Percentiles rank a stretch among this genome's conserved stretches.
Evolutionary conservation across 2,329 filamentous ascomycete genomes (phyloP).

Genomic region (Fusarium compactum): DNA sequence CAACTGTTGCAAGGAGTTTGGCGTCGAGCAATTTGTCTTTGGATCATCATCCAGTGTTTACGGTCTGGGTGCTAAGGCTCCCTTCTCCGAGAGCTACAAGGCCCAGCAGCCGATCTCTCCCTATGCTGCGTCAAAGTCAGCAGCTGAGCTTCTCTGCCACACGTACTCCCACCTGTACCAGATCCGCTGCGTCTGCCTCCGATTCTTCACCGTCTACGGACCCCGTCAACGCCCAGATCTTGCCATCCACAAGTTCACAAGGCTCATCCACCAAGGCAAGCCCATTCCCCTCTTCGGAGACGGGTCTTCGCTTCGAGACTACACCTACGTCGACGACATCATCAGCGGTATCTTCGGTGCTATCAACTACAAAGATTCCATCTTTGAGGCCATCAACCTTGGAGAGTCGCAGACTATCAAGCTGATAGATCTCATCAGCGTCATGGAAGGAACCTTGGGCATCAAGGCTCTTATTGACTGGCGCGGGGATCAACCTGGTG

Average conservation of each 20-base stretch:
- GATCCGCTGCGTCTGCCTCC: slow-evolving; percentile 19
- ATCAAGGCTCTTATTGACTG: slow-evolving; percentile 5
- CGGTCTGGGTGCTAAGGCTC: slow-evolving; percentile 8
- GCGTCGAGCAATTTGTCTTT: slow-evolving; percentile 12
- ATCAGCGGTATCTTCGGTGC: slow-evolving; percentile 8
- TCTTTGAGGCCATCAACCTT: slow-evolving; percentile 15
- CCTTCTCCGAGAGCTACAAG: slow-evolving; percentile 12
- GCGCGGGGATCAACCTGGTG: slow-evolving; percentile 8
- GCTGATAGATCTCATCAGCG: slow-evolving; percentile 2
- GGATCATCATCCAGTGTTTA: slow-evolving; percentile 21
- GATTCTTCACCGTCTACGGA: slow-evolving; percentile 22
- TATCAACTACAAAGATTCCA: not conserved
- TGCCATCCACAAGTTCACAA: slow-evolving; percentile 19
- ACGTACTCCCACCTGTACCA: slow-evolving; percentile 14
- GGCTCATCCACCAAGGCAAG: slow-evolving; percentile 18
- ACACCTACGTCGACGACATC: slow-evolving; percentile 18
- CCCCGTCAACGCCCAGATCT: slow-evolving; percentile 18
- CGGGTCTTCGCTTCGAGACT: not conserved
- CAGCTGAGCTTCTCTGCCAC: slow-evolving; percentile 7
- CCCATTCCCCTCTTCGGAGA: slow-evolving; percentile 15
- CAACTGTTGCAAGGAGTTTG: slow-evolving; percentile 13
- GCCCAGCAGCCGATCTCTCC: slow-evolving; percentile 7
- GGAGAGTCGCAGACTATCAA: slow-evolving; percentile 20
- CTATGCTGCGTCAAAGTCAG: slow-evolving; percentile 12
- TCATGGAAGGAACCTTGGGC: not conserved